phyloP scores from a whole-genome alignment of 169 alveolate species.

The Fabrea salina region DNA sequence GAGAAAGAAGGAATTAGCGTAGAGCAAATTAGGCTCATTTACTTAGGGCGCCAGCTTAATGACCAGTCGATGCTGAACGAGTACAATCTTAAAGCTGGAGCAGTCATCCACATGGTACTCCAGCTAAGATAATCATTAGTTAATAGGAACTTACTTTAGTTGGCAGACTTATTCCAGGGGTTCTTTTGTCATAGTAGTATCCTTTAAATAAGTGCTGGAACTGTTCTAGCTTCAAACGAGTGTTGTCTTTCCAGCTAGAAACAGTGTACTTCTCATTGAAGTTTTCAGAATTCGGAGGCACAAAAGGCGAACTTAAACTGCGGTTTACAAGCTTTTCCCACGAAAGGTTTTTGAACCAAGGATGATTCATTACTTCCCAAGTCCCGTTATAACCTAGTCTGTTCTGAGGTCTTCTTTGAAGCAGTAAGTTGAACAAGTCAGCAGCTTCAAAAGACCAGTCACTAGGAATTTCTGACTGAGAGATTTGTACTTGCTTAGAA shows the following conservation, averaged over 20 bases:
- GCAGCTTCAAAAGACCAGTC: conserved; percentile 69
- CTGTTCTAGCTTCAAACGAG: no score
- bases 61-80: conserved; percentile 60
- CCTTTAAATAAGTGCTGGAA: no score
- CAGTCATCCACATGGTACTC: conserved; percentile 94
- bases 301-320: conserved; percentile 65
- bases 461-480: conserved; percentile 54
- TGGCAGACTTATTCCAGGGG: no score
- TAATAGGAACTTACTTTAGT: no score
- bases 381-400: conserved; percentile 64
- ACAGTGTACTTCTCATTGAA: no score
- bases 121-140: conserved; percentile 84
- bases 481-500: conserved; percentile 54
- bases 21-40: conserved; percentile 88
- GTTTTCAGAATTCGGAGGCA: no score
- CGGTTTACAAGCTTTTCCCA: conserved; percentile 65
- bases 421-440: conserved; percentile 56
- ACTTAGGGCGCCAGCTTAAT: conserved; percentile 59
- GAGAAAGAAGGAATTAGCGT: conserved; percentile 92
- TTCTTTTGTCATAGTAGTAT: no score
- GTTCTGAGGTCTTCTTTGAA: conserved; percentile 51
- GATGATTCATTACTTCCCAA: conserved; percentile 70
- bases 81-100: conserved; percentile 92
- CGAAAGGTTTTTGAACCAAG: conserved; percentile 69
- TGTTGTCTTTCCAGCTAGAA: no score